A percentile compares a stretch with the other conserved stretches of the same genome.
These are phyloP conservation scores for Aspergillus glaucus DNA, from an alignment of 2,329 filamentous ascomycete genomes.

Conservation along the genomic window DNA sequence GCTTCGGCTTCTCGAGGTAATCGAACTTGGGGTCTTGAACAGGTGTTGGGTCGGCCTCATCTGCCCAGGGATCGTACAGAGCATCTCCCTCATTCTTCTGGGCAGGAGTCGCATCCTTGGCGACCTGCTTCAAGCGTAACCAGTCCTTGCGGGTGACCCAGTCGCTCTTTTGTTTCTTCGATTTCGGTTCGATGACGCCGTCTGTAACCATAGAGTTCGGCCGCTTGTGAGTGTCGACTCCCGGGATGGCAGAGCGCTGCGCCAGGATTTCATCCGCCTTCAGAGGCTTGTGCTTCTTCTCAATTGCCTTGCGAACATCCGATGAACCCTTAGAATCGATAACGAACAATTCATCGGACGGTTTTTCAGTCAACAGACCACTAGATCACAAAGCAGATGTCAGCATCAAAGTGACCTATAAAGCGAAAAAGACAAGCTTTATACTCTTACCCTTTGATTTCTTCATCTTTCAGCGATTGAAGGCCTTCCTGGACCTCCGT, in stretches of 20 bases:
- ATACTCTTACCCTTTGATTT: slow-evolving; percentile 69
- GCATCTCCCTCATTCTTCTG: slow-evolving; percentile 53
- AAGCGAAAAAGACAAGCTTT: not conserved
- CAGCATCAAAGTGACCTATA: not conserved
- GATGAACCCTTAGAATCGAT: slow-evolving; percentile 70
- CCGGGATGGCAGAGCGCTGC: slow-evolving; percentile 72
- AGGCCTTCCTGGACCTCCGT: slow-evolving; percentile 78
- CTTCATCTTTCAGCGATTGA: slow-evolving; percentile 76
- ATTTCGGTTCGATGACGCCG: slow-evolving; percentile 58
- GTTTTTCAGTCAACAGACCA: slow-evolving; percentile 77
- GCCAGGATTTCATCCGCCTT: slow-evolving; percentile 90
- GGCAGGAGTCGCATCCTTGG: slow-evolving; percentile 54
- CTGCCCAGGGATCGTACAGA: slow-evolving; percentile 72
- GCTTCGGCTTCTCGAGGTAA: slow-evolving; percentile 61
- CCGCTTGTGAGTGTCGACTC: slow-evolving; percentile 73
- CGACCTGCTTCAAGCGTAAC: slow-evolving; percentile 67
- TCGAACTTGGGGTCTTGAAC: slow-evolving; percentile 50
- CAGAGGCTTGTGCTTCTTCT: slow-evolving; percentile 67
- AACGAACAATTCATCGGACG: slow-evolving; percentile 76
- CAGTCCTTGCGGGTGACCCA: slow-evolving; percentile 84
- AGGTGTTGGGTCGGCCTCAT: slow-evolving; percentile 37
- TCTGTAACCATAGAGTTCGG: slow-evolving; percentile 63
- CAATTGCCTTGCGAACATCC: slow-evolving; percentile 57
- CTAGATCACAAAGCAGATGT: slow-evolving; percentile 40
- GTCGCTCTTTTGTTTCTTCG: slow-evolving; percentile 69